Evolutionary conservation across 2,329 filamentous ascomycete species (phyloP).

Genomic region (Westerdykella ornata): DNA sequence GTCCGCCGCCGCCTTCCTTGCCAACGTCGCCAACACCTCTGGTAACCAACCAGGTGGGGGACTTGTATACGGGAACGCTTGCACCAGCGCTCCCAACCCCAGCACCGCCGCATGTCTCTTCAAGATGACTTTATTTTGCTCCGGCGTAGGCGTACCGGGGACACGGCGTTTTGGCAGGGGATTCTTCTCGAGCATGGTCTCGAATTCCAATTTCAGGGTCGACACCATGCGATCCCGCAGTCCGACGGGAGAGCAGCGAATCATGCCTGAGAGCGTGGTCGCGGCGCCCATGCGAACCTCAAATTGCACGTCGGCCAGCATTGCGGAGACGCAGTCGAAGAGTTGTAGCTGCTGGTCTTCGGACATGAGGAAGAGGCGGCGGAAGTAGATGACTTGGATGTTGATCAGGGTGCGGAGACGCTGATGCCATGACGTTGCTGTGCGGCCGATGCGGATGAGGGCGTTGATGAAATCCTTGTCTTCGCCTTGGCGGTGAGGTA

Average conservation of each 20-base stretch:
- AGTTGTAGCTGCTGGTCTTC: constrained; percentile 68
- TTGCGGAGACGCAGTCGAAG: constrained; percentile 88
- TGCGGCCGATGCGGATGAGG: constrained; percentile 80
- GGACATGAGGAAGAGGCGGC: constrained; percentile 81
- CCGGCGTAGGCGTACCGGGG: constrained; percentile 61
- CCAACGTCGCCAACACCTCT: constrained; percentile 78
- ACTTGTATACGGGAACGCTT: constrained; percentile 92
- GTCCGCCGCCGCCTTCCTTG: constrained; percentile 77
- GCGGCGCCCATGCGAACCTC: constrained; percentile 93
- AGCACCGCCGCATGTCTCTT: constrained; percentile 84
- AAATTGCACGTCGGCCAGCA: constrained; percentile 86
- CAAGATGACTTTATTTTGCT: constrained; percentile 69
- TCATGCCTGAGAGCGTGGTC: constrained; percentile 92
- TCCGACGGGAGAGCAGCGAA: constrained; percentile 78
- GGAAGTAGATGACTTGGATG: constrained; percentile 98
- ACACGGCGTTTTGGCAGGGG: constrained; percentile 68
- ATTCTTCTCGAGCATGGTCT: constrained; percentile 68
- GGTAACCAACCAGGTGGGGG: constrained; percentile 93
- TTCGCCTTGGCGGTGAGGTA: constrained; percentile 82
- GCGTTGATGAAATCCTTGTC: constrained; percentile 77
- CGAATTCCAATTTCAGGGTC: constrained; percentile 72
- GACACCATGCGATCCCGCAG: constrained; percentile 74
- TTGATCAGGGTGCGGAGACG: constrained; percentile 90
- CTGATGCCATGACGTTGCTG: constrained; percentile 87
- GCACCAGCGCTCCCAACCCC: constrained; percentile 81